phyloP scores from a whole-genome alignment of 345 rosid species.

The Eucalyptus sp. region DNA sequence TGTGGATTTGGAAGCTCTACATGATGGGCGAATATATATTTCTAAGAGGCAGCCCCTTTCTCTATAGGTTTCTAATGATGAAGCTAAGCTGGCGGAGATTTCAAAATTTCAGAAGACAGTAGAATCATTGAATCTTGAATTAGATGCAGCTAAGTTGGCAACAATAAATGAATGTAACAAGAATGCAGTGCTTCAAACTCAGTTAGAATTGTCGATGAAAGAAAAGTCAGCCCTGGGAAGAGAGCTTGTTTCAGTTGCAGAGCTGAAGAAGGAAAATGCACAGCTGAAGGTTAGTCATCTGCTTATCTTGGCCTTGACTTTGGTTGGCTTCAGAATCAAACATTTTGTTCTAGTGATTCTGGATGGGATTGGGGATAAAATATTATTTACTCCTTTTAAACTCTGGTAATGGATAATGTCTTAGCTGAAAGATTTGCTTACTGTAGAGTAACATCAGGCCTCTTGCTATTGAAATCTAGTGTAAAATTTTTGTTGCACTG shows the following conservation, averaged over 20 bases:
- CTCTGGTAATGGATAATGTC: neutral
- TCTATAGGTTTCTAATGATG: constrained; percentile 75
- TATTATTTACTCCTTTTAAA: neutral
- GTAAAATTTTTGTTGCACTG: neutral
- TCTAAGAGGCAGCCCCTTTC: neutral
- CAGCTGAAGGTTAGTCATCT: constrained; percentile 44
- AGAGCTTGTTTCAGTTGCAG: constrained; percentile 52
- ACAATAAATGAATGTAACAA: constrained; percentile 84
- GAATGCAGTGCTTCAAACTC: constrained; percentile 78
- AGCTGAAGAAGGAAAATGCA: constrained; percentile 61
- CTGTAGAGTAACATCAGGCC: neutral
- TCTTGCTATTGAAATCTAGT: neutral
- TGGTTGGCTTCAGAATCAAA: neutral
- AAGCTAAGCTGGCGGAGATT: constrained; percentile 58
- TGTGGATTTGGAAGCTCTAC: neutral
- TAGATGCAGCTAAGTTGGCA: constrained; percentile 88
- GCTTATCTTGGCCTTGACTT: neutral
- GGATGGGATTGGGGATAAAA: neutral
- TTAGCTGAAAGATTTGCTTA: neutral
- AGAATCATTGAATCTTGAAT: constrained; percentile 74
- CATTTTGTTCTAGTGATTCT: neutral
- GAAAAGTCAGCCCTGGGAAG: constrained; percentile 70
- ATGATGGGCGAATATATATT: neutral
- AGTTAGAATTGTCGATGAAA: constrained; percentile 55
- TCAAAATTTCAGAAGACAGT: constrained; percentile 59